Percentiles rank a stretch among this genome's conserved stretches.
Evolutionary conservation across 345 rosid species (phyloP).

Genomic region (Pugionium cornutum): DNA sequence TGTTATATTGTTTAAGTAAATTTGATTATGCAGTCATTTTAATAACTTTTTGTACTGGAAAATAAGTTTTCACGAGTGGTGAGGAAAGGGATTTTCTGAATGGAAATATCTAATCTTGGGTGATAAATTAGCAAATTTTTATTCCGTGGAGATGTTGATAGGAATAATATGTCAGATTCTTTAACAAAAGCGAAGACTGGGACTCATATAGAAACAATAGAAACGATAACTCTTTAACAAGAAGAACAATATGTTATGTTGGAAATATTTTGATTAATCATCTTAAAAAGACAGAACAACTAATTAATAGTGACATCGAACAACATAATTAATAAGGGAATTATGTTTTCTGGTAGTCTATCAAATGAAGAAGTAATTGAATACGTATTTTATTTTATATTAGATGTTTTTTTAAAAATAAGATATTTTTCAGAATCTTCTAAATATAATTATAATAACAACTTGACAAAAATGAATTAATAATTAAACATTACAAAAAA

Average conservation of each 20-base stretch:
- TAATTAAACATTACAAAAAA: too few relatives aligned
- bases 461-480: too few relatives aligned
- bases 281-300: background rate
- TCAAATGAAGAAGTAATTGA: background rate
- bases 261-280: background rate
- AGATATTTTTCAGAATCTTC: too few relatives aligned
- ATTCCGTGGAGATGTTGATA: conserved; percentile 35
- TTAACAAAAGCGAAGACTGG: too few relatives aligned
- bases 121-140: conserved; percentile 9
- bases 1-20: background rate
- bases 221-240: too few relatives aligned
- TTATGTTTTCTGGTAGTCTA: background rate
- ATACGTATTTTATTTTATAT: background rate
- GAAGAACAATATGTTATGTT: background rate
- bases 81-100: background rate
- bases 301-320: background rate
- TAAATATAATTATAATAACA: too few relatives aligned
- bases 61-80: background rate
- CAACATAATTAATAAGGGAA: conserved; percentile 1
- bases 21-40: background rate
- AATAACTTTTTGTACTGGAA: background rate
- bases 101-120: conserved; percentile 5
- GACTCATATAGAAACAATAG: too few relatives aligned
- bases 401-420: too few relatives aligned
- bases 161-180: conserved; percentile 23